Evolutionary conservation across 805 yeast species (phyloP).

Genomic region (Lachancea cidri): DNA sequence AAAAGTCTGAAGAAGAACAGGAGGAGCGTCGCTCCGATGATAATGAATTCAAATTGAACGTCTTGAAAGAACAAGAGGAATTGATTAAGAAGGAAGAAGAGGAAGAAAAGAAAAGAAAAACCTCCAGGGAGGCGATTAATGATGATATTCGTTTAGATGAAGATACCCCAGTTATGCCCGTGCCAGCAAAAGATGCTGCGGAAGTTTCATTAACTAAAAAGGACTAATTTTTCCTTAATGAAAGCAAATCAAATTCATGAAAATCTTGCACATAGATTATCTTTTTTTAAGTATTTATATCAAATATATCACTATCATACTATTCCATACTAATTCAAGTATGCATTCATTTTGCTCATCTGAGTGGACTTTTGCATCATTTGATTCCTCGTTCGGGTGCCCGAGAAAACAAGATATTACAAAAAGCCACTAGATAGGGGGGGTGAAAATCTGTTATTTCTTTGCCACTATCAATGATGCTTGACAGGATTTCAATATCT

Average conservation of each 20-base stretch:
- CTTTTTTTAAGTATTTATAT: background rate
- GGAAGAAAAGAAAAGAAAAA: constrained; percentile 51
- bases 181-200: constrained; percentile 21
- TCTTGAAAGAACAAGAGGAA: constrained; percentile 74
- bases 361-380: too few species aligned
- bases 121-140: constrained; percentile 22
- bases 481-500: constrained; percentile 34
- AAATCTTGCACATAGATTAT: background rate
- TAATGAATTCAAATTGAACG: constrained; percentile 63
- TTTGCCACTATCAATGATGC: constrained; percentile 13
- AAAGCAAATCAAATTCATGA: too few species aligned
- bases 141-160: constrained; percentile 38
- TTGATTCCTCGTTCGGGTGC: too few species aligned
- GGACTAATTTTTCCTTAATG: constrained; percentile 7
- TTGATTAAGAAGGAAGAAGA: constrained; percentile 80
- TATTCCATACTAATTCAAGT: too few species aligned
- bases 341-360: too few species aligned
- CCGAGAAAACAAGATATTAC: too few species aligned
- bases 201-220: constrained; percentile 17
- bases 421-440: too few species aligned
- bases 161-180: constrained; percentile 16
- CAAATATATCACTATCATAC: too few species aligned
- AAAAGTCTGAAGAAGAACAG: constrained; percentile 8
- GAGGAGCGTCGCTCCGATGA: constrained; percentile 23
- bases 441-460: too few species aligned